Conservation (phyloP, 345 rosid genomes). For the Citrus sinensis region DVS_A1.0 CM039165.1:38767001-38767500, state of each 20-base stretch:
- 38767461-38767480: constrained; percentile 68
- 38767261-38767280: constrained; percentile 76
- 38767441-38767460: constrained; percentile 69
- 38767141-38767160: constrained; percentile 32
- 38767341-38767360: background rate
- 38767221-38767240: constrained; percentile 45
- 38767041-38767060: background rate
- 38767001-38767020: background rate
- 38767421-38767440: constrained; percentile 63
- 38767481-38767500: background rate
- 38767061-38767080: background rate
- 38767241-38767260: constrained; percentile 54
- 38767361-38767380: background rate
- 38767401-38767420: constrained; percentile 59
- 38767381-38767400: constrained; percentile 40
- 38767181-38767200: constrained; percentile 9
- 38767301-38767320: constrained; percentile 30
- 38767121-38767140: constrained; percentile 45
- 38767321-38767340: constrained; percentile 6
- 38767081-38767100: background rate
- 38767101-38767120: constrained; percentile 40
- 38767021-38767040: background rate
- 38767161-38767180: constrained; percentile 43
- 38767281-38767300: constrained; percentile 45
- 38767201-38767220: constrained; percentile 7